These are phyloP conservation scores for Zygotorulaspora mrakii DNA, from an alignment of 1,139 yeast species.

Conservation along the genomic window DNA sequence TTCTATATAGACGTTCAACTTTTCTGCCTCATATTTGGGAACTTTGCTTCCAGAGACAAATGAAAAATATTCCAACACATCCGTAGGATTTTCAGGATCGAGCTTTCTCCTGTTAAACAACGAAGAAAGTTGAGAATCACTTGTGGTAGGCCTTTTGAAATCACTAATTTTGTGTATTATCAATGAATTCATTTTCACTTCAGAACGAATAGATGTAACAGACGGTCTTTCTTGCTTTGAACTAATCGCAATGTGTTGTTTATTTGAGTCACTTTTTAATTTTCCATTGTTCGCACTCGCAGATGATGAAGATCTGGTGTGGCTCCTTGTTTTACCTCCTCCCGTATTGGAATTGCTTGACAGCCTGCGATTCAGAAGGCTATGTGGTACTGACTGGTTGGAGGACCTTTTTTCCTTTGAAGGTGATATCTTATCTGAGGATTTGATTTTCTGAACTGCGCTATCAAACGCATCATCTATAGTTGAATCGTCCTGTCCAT, in stretches of 20 bases:
- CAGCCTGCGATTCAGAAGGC: slow-evolving; percentile 15
- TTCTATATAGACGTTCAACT: slow-evolving; percentile 40
- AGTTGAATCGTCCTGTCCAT: slow-evolving; percentile 30
- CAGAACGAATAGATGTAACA: slow-evolving; percentile 6
- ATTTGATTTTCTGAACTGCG: slow-evolving; percentile 23
- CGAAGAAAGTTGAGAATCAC: slow-evolving; percentile 33
- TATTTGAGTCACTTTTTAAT: slow-evolving; percentile 11
- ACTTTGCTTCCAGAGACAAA: slow-evolving; percentile 46
- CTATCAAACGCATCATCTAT: slow-evolving; percentile 26
- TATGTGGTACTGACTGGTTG: slow-evolving; percentile 8
- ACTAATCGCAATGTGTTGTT: slow-evolving; percentile 15
- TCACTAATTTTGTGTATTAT: slow-evolving; percentile 27
- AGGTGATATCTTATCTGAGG: slow-evolving; percentile 10
- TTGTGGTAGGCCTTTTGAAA: slow-evolving; percentile 8
- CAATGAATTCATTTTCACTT: slow-evolving; percentile 18
- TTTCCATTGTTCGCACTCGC: slow-evolving; percentile 13
- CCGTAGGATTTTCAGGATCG: slow-evolving; percentile 37
- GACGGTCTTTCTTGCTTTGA: slow-evolving; percentile 5
- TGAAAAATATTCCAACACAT: slow-evolving; percentile 53
- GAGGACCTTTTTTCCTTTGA: slow-evolving; percentile 10
- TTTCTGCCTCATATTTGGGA: slow-evolving; percentile 33
- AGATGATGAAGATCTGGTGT: slow-evolving; percentile 11
- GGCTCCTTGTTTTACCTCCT: slow-evolving; percentile 7
- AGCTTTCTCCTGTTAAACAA: slow-evolving; percentile 36
- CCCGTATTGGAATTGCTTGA: slow-evolving; percentile 14